Evolutionary conservation across 352 stramenopile genomes (phyloP), one percentile per base, ranked within the genome.

Genomic region (Pythium insidiosum): DNA sequence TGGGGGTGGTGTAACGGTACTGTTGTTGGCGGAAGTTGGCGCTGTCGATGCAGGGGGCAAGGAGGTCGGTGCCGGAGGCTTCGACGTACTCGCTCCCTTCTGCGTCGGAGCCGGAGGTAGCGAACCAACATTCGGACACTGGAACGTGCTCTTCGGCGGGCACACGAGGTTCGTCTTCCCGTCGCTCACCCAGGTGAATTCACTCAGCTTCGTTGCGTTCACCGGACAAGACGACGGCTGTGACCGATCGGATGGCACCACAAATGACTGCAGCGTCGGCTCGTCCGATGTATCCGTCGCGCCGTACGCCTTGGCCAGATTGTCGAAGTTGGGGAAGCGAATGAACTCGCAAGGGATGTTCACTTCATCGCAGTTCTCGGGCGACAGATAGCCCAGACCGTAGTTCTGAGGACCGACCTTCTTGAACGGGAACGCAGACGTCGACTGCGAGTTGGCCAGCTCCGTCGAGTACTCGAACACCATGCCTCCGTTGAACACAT

Each of bases 381-480:
- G 79, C 15, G 52, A 49, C 13, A 90, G 72, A 55, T 86, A 92
- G 6, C 79, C 82, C 28, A 92, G 50, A 1, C 79, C 79, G 47
- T 91, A 91, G 47, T 91, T 88, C 47, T 84, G 61, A 7, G 65
- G 57, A 0, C 73, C 76, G 34, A 66, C 83, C 28, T 52, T 65
- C 23, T 46, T 76, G 59, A 89, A 92, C 34, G 78, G 78, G 53
- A 73, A 92, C 31, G 66, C 21, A 1, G 58, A 71, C 13, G 57
- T 70, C 28, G 59, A 49, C 58, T 68, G 71, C 28, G 67, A 79
- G 60, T 88, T 88, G 50, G 70, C 66, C 35, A 76, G 75, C 52
- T 92, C 79, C 15, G 75, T 89, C 30, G 72, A 77, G 63, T 86
- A 92, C 60, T 89, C 76, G 51, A 89, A 92, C 7, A 47, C 76